phyloP scores from a whole-genome alignment of 768 basidiomycete species.

The Suillus bovinus region DNA sequence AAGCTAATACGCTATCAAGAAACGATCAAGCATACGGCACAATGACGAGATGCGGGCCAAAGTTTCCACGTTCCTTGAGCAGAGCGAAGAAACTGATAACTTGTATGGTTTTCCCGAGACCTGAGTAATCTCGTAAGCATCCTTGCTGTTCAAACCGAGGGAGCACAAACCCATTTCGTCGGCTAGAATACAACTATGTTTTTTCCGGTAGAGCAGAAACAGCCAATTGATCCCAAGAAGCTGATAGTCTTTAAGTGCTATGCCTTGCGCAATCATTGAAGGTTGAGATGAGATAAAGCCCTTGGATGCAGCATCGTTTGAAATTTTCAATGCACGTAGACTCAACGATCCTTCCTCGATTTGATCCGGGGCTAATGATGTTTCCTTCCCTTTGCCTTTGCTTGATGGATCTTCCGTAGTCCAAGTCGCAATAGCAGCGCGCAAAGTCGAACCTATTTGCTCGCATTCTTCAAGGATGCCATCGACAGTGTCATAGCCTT shows the following conservation, averaged over 20 bases:
- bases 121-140: slow-evolving; percentile 40
- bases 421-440: slow-evolving; percentile 80
- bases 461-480: slow-evolving; percentile 88
- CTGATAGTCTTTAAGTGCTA: slow-evolving; percentile 94
- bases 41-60: slow-evolving; percentile 89
- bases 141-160: slow-evolving; percentile 7
- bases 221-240: slow-evolving; percentile 98
- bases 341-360: slow-evolving; percentile 64
- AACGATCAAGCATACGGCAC: slow-evolving; percentile 73
- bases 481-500: slow-evolving; percentile 87
- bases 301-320: slow-evolving; percentile 43
- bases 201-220: slow-evolving; percentile 76
- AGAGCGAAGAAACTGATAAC: slow-evolving; percentile 96
- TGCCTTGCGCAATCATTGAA: slow-evolving; percentile 56
- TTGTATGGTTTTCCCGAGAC: slow-evolving; percentile 97
- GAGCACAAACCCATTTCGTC: slow-evolving; percentile 92
- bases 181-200: slow-evolving; percentile 91
- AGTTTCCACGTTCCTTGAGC: slow-evolving; percentile 74
- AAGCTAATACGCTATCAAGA: not conserved
- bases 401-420: slow-evolving; percentile 33
- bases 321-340: slow-evolving; percentile 47
- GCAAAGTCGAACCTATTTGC: slow-evolving; percentile 74
- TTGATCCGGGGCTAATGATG: slow-evolving; percentile 33
- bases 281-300: slow-evolving; percentile 83
- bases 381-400: slow-evolving; percentile 42